Base-by-base conservation (phyloP, 805 yeast species). In the Starmerella vaccinii region DNA sequence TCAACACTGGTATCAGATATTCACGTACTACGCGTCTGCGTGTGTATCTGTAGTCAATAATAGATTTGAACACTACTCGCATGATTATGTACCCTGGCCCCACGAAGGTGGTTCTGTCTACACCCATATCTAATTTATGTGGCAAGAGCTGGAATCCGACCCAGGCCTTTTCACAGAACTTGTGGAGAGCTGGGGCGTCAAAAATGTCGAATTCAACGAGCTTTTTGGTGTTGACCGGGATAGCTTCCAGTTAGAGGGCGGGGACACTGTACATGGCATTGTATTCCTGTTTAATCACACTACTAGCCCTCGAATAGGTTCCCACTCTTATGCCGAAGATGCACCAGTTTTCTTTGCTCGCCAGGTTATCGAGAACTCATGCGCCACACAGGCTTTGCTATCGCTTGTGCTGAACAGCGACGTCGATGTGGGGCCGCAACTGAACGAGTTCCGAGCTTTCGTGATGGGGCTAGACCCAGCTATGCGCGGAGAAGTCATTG, bases 371-470 rank as follows among this genome's bases (percentile, higher is more conserved):
- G 78, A 77, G 57, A 80, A 81, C 59, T 84, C 86, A 3, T 81
- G 86, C 63, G 86, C 82, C n/a, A 81, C 86, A 1, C 83, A 77
- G 59, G 86, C 85, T 0, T 80, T 81, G 21, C 66, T 81, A 50
- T 77, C 79, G 50, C 66, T 79, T 8, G 63, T 81, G 48, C 57
- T 81, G 52, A 77, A 77, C 59, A 67, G 70, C 47, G 66, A 63
- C 16, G 49, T 78, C 12, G 70, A 70, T 1, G 49, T 80, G 3
- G 85, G 86, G 1, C 63, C 63, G 0, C 76, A 74, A 32, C 65
- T 81, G 50, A 26, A 54, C 2, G 70, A 72, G 49, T 75, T 80
- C 62, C 71, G 70, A 52, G 65, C 65, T 47, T 81, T 81, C 61
- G 75, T 74, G 0, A 61, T 65, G 0, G 74, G 71, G 0, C 78